Evolutionary conservation across 441 rosid species (phyloP).

Genomic region (Omphalea diandra): DNA sequence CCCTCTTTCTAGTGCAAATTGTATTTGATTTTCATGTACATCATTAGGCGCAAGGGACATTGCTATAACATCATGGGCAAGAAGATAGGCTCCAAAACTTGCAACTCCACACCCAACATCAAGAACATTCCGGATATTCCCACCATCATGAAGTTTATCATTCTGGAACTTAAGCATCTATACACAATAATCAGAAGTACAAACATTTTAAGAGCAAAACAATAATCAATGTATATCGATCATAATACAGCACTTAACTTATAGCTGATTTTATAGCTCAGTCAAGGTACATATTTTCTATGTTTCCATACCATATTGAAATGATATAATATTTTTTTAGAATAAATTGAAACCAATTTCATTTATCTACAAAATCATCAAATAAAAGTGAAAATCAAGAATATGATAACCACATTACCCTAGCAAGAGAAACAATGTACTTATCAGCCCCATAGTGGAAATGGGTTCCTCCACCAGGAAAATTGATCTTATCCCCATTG

Average conservation of each 20-base stretch:
- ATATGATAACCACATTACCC: slow-evolving; percentile 35
- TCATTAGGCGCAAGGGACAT: slow-evolving; percentile 98
- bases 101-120: slow-evolving; percentile 99
- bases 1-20: slow-evolving; percentile 92
- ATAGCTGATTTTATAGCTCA: background rate
- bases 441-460: slow-evolving; percentile 94
- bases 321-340: too few relatives aligned
- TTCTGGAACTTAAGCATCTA: slow-evolving; percentile 93
- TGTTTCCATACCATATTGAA: too few relatives aligned
- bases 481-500: slow-evolving; percentile 83
- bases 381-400: background rate
- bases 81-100: slow-evolving; percentile 94
- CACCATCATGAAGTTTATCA: slow-evolving; percentile 79
- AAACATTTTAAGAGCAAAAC: slow-evolving; percentile 15
- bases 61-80: slow-evolving; percentile 71
- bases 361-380: background rate
- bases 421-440: slow-evolving; percentile 82
- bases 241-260: background rate
- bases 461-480: slow-evolving; percentile 99
- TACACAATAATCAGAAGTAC: slow-evolving; percentile 23
- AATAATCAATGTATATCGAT: background rate
- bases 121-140: slow-evolving; percentile 77
- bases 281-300: too few relatives aligned
- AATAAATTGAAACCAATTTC: background rate
- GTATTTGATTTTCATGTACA: slow-evolving; percentile 96